Conservation (phyloP, 345 rosid species). For the Murraya paniculata region DNA sequence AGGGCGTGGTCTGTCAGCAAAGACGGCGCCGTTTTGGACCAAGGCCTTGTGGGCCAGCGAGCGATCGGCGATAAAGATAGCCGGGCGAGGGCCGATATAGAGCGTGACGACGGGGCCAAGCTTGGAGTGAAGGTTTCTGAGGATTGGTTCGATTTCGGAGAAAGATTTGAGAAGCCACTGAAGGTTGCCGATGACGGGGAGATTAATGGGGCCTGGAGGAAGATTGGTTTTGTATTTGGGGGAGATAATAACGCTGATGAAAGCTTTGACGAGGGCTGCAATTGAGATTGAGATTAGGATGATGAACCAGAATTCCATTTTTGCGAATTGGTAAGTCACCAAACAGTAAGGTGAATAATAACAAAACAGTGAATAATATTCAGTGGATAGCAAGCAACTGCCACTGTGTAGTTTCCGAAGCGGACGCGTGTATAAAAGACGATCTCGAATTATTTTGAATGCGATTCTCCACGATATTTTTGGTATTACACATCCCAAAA, state of each 20-base stretch:
- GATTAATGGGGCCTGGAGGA: slow-evolving; percentile 14
- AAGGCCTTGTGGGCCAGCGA: slow-evolving; percentile 19
- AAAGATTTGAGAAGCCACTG: not conserved
- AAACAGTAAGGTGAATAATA: too few species aligned
- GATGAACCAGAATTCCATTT: slow-evolving; percentile 9
- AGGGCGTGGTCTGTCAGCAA: slow-evolving; percentile 14
- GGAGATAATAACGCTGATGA: not conserved
- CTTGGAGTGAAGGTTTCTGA: slow-evolving; percentile 7
- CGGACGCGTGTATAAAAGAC: too few species aligned
- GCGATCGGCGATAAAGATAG: slow-evolving; percentile 18
- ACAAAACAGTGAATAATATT: too few species aligned
- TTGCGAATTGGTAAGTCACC: not conserved
- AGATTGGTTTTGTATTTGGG: not conserved
- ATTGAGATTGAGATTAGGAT: slow-evolving; percentile 3
- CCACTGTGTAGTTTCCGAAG: too few species aligned
- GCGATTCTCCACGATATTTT: too few species aligned
- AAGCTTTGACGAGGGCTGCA: slow-evolving; percentile 1
- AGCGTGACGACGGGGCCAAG: slow-evolving; percentile 18
- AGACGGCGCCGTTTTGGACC: slow-evolving; percentile 18
- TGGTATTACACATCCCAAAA: too few species aligned
- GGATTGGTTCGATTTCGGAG: not conserved
- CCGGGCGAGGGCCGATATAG: slow-evolving; percentile 8
- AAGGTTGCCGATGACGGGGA: slow-evolving; percentile 15
- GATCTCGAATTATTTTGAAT: too few species aligned
- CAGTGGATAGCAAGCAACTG: too few species aligned